These are phyloP conservation scores for Globisporangium paddicum DNA, from an alignment of 352 stramenopile species.

Conservation along the genomic window DNA sequence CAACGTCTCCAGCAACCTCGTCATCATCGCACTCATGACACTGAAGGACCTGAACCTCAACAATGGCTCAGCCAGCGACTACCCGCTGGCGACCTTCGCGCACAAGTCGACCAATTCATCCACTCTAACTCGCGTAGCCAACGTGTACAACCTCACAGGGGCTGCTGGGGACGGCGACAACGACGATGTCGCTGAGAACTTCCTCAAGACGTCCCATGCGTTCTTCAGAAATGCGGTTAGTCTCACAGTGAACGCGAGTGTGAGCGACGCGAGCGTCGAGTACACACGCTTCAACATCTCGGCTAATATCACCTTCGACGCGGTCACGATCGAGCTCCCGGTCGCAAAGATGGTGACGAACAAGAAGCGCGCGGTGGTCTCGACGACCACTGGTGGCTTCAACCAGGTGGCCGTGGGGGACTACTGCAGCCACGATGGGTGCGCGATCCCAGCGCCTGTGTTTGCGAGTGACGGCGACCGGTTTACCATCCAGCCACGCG, in stretches of 20 bases:
- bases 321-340: constrained; percentile 18
- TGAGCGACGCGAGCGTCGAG: background rate
- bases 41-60: background rate
- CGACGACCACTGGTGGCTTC: background rate
- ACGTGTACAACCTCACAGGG: constrained; percentile 4
- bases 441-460: background rate
- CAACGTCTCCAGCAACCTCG: background rate
- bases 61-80: background rate
- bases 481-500: background rate
- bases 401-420: background rate
- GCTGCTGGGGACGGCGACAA: background rate
- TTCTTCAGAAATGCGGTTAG: background rate
- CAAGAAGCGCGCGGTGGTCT: background rate
- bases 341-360: background rate
- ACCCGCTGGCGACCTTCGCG: background rate
- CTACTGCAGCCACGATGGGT: constrained; percentile 9
- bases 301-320: constrained; percentile 13
- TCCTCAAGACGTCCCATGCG: background rate
- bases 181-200: background rate
- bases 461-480: background rate
- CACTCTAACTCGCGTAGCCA: background rate
- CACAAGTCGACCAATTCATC: background rate
- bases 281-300: constrained; percentile 12
- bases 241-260: background rate
- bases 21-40: constrained; percentile 1